Evolutionary conservation across 192 early-diverging fungal genomes (phyloP), one percentile per base, ranked within the genome.

Genomic region (Podila clonocystis): DNA sequence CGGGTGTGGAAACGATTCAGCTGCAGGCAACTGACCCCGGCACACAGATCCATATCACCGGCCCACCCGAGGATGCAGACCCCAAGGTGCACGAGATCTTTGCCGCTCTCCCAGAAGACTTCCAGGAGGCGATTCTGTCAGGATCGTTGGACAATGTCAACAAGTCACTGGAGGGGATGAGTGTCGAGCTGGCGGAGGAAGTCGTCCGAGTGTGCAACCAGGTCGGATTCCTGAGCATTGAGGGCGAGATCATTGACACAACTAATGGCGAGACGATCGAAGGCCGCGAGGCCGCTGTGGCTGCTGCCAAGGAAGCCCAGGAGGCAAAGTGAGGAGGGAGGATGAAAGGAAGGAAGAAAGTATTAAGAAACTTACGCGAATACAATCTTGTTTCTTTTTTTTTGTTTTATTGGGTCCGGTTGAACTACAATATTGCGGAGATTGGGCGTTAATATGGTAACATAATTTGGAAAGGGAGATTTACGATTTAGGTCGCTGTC

Each of bases 131-230:
- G 5, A 78, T 99, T 8, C 74, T 91, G 48, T 87, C 90, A 2
- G 92, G 90, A 28, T 93, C 95, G 28, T 82, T 97, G 13, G 94
- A 93, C 9, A 91, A 91, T 41, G 93, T 99, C 50, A 97, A 99
- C 82, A 91, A 88, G 38, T 92, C 89, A 31, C 82, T 99, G 36
- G 91, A 89, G 30, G 89, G 84, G 8, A 89, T 94, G 63, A 67
- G 82, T 5, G 89, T 91, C 0, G 84, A 91, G 26, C 89, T 95
- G 68, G 95, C 93, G 7, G 94, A 97, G 83, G 83, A 87, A 60
- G 77, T 95, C n/a, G 87, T 98, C 22, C 70, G 90, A 30, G 82
- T 91, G 17, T 95, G 94, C 63, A 89, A 88, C 26, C 84, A 93
- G 30, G 93, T 91, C 62, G 91, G 91, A 28, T 92, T 98, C 66